These are phyloP conservation scores for Scheffersomyces lignicola DNA, from an alignment of 1,139 yeast genomes.

Conservation along the genomic window DNA sequence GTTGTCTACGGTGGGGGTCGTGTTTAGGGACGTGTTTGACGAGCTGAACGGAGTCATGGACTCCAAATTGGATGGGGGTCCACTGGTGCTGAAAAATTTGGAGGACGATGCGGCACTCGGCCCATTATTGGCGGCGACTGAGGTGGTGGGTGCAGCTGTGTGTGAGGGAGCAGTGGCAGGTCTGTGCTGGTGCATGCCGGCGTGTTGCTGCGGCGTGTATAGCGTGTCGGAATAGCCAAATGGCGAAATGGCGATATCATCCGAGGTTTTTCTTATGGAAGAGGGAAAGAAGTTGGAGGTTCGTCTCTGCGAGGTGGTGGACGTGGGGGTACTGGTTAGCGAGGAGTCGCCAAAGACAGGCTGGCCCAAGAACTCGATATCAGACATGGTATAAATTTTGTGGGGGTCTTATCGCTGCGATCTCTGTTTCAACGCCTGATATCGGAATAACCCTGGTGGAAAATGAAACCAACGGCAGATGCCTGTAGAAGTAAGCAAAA, in stretches of 20 bases:
- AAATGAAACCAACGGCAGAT: no score
- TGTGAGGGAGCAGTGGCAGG: neutral
- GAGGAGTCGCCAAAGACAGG: neutral
- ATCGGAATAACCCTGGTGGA: no score
- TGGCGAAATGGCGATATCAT: slow-evolving; percentile 5
- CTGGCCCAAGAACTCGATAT: slow-evolving; percentile 1
- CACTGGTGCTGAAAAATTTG: neutral
- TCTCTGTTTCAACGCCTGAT: no score
- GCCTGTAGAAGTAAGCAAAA: no score
- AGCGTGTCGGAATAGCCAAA: neutral
- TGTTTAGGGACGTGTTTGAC: neutral
- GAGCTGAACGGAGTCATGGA: slow-evolving; percentile 3
- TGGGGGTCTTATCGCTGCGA: no score
- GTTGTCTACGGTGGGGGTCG: neutral
- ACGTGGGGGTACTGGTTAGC: neutral
- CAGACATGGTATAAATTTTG: no score
- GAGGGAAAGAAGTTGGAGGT: slow-evolving; percentile 11
- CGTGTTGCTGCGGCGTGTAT: neutral
- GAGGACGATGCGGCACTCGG: neutral
- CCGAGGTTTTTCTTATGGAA: slow-evolving; percentile 1
- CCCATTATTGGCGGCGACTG: neutral
- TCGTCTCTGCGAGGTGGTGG: slow-evolving; percentile 5
- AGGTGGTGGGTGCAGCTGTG: no score
- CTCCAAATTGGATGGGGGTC: neutral
- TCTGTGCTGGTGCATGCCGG: neutral